Percentiles rank a stretch among this genome's conserved stretches.
These are phyloP conservation scores for Globisporangium middletonii DNA, from an alignment of 352 stramenopile species.

Conservation along the genomic window DNA sequence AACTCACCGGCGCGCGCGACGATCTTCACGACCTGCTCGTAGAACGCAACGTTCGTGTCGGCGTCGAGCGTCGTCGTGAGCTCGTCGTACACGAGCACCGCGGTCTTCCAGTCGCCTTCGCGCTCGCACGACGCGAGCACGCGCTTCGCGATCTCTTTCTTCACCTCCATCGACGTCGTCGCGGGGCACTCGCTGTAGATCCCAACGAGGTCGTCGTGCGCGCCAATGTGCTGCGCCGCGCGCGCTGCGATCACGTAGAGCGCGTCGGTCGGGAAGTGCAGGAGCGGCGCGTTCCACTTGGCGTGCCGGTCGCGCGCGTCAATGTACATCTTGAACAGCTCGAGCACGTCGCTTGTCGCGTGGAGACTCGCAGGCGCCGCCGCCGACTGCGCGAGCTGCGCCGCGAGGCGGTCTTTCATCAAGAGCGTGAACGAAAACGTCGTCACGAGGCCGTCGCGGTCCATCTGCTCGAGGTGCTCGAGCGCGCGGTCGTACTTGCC, in stretches of 20 bases:
- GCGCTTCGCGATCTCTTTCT: conserved; percentile 38
- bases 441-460: conserved; percentile 35
- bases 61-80: conserved; percentile 48
- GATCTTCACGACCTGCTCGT: conserved; percentile 79
- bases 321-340: conserved; percentile 58
- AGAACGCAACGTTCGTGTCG: conserved; percentile 64
- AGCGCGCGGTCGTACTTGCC: conserved; percentile 42
- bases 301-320: conserved; percentile 34
- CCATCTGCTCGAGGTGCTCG: conserved; percentile 41
- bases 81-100: conserved; percentile 74
- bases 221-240: conserved; percentile 32
- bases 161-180: conserved; percentile 44
- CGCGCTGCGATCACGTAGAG: conserved; percentile 60
- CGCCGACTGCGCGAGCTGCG: too few relatives aligned
- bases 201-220: conserved; percentile 53
- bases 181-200: conserved; percentile 48
- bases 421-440: conserved; percentile 70
- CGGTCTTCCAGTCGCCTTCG: conserved; percentile 62
- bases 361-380: conserved; percentile 1
- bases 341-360: conserved; percentile 34
- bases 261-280: conserved; percentile 61
- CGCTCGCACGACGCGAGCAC: conserved; percentile 56
- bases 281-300: conserved; percentile 43
- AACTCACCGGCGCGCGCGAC: conserved; percentile 80
- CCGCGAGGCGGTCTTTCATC: conserved; percentile 44